Percentiles rank a stretch among this genome's conserved stretches.
phyloP scores from a whole-genome alignment of 352 stramenopile species.

The Phytophthora syringae region DNA sequence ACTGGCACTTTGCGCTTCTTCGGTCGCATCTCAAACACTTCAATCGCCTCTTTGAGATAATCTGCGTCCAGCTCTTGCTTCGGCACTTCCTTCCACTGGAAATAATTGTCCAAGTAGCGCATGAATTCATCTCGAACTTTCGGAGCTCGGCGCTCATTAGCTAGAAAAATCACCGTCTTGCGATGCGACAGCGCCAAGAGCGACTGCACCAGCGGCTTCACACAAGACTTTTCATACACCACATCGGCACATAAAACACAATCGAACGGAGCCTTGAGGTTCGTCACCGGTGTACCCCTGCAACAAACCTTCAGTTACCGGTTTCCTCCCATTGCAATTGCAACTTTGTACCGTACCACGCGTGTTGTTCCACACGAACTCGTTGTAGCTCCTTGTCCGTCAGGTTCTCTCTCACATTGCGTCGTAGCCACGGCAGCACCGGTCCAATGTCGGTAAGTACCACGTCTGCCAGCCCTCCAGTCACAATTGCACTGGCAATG shows the following conservation, averaged over 20 bases:
- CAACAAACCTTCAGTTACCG: neutral
- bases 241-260: slow-evolving; percentile 85
- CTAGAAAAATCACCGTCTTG: slow-evolving; percentile 81
- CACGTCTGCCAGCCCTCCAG: slow-evolving; percentile 58
- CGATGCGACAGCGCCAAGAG: slow-evolving; percentile 78
- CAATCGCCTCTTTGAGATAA: slow-evolving; percentile 79
- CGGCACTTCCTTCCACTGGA: slow-evolving; percentile 75
- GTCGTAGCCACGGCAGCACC: slow-evolving; percentile 78
- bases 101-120: slow-evolving; percentile 68
- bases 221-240: slow-evolving; percentile 81
- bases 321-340: slow-evolving; percentile 1
- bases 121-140: slow-evolving; percentile 76
- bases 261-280: slow-evolving; percentile 73
- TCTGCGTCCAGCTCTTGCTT: slow-evolving; percentile 60
- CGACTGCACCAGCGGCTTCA: slow-evolving; percentile 81
- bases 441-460: slow-evolving; percentile 82
- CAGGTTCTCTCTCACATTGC: slow-evolving; percentile 73
- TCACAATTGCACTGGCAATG: slow-evolving; percentile 77
- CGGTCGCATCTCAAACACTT: slow-evolving; percentile 79
- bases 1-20: slow-evolving; percentile 79
- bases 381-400: slow-evolving; percentile 62
- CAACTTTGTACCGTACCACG: slow-evolving; percentile 37
- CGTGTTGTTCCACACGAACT: slow-evolving; percentile 65
- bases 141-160: slow-evolving; percentile 73
- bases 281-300: slow-evolving; percentile 67